Conservation (phyloP, 805 yeast genomes). For the Zygosaccharomyces pseudorouxii region DNA sequence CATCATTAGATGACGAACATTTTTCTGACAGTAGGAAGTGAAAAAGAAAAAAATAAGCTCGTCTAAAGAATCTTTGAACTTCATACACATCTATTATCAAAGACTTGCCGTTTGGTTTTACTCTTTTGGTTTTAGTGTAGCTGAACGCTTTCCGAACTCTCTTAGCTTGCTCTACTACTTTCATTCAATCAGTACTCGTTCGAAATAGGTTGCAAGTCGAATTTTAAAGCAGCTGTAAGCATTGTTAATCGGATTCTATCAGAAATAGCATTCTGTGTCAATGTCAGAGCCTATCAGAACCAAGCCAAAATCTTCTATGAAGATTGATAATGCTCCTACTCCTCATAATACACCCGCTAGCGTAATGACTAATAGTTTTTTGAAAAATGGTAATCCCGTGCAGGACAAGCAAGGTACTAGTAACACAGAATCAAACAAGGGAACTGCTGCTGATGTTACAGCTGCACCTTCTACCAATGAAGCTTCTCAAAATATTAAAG, state of each 20-base stretch:
- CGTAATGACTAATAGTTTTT: conserved; percentile 60
- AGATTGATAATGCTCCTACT: conserved; percentile 89
- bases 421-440: conserved; percentile 3
- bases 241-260: too few relatives aligned
- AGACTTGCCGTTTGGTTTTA: too few relatives aligned
- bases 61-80: too few relatives aligned
- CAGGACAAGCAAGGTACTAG: conserved; percentile 2
- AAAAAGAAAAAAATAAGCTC: too few relatives aligned
- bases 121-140: too few relatives aligned
- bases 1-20: too few relatives aligned
- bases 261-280: too few relatives aligned
- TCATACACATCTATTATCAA: too few relatives aligned
- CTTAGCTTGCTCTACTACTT: neutral
- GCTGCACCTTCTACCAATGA: conserved; percentile 22
- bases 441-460: conserved; percentile 21
- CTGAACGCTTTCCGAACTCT: neutral
- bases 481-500: conserved; percentile 67
- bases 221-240: neutral
- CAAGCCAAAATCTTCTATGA: conserved; percentile 45
- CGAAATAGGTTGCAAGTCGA: neutral
- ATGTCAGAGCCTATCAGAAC: conserved; percentile 87
- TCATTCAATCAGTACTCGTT: neutral
- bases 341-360: conserved; percentile 98
- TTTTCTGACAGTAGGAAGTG: too few relatives aligned
- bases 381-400: conserved; percentile 57